These are phyloP conservation scores for Lachnellula suecica DNA, from an alignment of 2,329 filamentous ascomycete genomes.

Conservation along the genomic window DNA sequence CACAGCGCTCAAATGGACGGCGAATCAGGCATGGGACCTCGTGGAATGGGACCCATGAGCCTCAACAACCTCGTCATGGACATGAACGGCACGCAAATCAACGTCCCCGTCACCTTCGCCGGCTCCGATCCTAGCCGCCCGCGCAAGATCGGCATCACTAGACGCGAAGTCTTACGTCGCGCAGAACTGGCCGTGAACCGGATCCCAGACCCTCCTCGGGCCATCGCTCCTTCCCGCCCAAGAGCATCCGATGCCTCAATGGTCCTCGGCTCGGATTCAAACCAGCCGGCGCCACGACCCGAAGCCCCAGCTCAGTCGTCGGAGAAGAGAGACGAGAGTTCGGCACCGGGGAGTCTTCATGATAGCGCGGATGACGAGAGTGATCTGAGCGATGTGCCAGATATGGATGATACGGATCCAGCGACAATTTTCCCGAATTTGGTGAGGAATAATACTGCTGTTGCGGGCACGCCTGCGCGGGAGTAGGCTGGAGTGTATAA, in stretches of 20 bases:
- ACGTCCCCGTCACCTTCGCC: slow-evolving; percentile 23
- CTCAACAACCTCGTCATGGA: slow-evolving; percentile 33
- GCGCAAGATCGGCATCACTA: slow-evolving; percentile 28
- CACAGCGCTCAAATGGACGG: slow-evolving; percentile 46
- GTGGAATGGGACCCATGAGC: slow-evolving; percentile 29
- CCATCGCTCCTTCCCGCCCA: slow-evolving; percentile 36
- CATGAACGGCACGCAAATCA: slow-evolving; percentile 28
- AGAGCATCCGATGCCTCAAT: slow-evolving; percentile 39
- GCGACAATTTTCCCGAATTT: slow-evolving; percentile 20
- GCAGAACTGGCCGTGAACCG: slow-evolving; percentile 57
- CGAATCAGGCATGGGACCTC: slow-evolving; percentile 35
- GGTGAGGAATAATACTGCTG: not conserved
- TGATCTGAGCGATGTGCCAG: slow-evolving; percentile 49
- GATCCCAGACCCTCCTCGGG: slow-evolving; percentile 32
- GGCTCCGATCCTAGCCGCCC: slow-evolving; percentile 24
- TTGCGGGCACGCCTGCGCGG: not conserved
- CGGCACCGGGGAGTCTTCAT: slow-evolving; percentile 39
- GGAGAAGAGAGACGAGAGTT: slow-evolving; percentile 34
- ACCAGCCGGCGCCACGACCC: not conserved
- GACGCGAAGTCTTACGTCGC: slow-evolving; percentile 56
- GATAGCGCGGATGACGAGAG: slow-evolving; percentile 54
- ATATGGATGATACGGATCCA: slow-evolving; percentile 30
- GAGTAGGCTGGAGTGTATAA: not conserved
- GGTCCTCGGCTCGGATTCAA: slow-evolving; percentile 35
- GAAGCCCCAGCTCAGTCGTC: slow-evolving; percentile 27